Conservation (phyloP, 192 early-diverging fungal genomes). For the Phlyctochytrium arcticum region DNA sequence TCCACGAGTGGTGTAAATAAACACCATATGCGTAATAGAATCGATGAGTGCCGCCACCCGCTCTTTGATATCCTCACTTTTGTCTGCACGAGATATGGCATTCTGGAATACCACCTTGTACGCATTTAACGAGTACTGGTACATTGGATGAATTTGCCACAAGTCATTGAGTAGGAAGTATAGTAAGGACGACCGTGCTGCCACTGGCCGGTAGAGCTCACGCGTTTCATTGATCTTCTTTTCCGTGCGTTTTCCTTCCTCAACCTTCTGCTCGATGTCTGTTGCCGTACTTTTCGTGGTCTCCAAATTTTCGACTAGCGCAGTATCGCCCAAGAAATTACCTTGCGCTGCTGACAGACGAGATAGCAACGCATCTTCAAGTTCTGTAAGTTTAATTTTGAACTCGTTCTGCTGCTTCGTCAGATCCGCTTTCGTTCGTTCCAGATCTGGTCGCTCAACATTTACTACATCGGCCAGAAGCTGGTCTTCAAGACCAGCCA, state of each 20-base stretch:
- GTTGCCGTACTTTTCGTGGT: slow-evolving; percentile 60
- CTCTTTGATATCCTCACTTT: slow-evolving; percentile 61
- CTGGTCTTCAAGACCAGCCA: slow-evolving; percentile 62
- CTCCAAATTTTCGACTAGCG: slow-evolving; percentile 62
- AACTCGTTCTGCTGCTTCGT: slow-evolving; percentile 70
- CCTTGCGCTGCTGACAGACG: slow-evolving; percentile 59
- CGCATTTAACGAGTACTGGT: slow-evolving; percentile 65
- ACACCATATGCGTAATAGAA: slow-evolving; percentile 61
- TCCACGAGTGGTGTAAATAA: slow-evolving; percentile 59
- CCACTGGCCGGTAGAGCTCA: slow-evolving; percentile 62
- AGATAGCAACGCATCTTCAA: slow-evolving; percentile 59
- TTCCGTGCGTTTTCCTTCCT: slow-evolving; percentile 62
- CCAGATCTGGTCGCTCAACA: slow-evolving; percentile 62
- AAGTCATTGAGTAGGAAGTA: slow-evolving; percentile 65
- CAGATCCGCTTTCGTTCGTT: slow-evolving; percentile 58
- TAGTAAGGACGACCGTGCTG: slow-evolving; percentile 56
- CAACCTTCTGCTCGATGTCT: slow-evolving; percentile 62
- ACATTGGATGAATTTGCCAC: slow-evolving; percentile 69
- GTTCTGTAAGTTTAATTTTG: slow-evolving; percentile 59
- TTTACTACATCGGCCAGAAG: slow-evolving; percentile 65
- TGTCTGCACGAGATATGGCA: slow-evolving; percentile 52
- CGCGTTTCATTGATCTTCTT: slow-evolving; percentile 68
- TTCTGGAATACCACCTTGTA: slow-evolving; percentile 67
- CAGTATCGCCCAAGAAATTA: slow-evolving; percentile 64
- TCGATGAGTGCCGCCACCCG: slow-evolving; percentile 53